Evolutionary conservation across 164 flowering plant genomes (phyloP).

Genomic region (Amborella trichopoda): DNA sequence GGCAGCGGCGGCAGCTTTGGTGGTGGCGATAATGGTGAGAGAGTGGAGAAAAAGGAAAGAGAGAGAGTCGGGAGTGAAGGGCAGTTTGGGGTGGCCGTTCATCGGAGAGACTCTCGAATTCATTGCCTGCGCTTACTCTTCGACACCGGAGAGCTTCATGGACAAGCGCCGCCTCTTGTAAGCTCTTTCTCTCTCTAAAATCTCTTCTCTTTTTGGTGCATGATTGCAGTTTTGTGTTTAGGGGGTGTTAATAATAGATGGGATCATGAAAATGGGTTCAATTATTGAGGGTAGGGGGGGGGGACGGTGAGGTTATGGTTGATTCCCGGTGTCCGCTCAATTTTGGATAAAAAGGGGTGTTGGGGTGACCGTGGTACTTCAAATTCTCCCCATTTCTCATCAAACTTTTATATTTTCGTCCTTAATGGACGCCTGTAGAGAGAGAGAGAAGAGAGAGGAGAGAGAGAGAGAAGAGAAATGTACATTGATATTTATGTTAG

Average conservation of each 20-base stretch:
- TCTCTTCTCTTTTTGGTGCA: neutral
- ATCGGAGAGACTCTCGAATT: conserved; percentile 86
- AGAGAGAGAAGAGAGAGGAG: too few relatives aligned
- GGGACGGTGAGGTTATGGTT: neutral
- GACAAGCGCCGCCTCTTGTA: conserved; percentile 66
- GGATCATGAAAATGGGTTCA: too few relatives aligned
- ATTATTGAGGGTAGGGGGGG: neutral
- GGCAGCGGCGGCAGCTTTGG: neutral
- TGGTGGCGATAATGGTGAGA: conserved; percentile 12
- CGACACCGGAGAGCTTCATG: conserved; percentile 79
- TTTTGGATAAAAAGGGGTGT: too few relatives aligned
- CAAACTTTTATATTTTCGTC: too few relatives aligned
- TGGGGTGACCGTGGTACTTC: too few relatives aligned
- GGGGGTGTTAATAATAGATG: too few relatives aligned
- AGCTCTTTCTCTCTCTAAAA: neutral
- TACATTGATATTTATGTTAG: too few relatives aligned
- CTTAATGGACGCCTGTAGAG: too few relatives aligned
- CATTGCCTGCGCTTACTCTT: conserved; percentile 71
- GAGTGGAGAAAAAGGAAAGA: conserved; percentile 5
- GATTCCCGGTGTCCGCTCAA: neutral
- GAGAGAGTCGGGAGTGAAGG: conserved; percentile 33
- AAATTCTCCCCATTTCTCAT: too few relatives aligned
- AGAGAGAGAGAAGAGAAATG: too few relatives aligned
- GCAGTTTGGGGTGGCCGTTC: conserved; percentile 78
- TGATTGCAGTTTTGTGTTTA: neutral